Evolutionary conservation across 1,284 basidiomycete genomes (phyloP).

Genomic region (Bondarzewia mesenterica): DNA sequence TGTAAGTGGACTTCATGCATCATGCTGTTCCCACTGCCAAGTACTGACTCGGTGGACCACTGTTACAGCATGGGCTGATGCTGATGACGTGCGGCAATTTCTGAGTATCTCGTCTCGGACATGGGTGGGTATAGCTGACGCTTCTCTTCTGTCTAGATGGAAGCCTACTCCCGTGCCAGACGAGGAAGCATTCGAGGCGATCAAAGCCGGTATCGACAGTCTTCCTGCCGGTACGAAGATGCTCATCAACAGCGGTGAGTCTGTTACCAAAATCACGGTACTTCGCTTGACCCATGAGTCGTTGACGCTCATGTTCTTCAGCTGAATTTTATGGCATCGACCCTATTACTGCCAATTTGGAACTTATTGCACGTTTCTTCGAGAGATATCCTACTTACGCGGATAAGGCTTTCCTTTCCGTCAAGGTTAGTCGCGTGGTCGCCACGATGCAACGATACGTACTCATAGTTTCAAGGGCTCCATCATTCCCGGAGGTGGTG

Average conservation of each 20-base stretch:
- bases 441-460: background rate
- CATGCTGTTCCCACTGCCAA: background rate
- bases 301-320: constrained; percentile 5
- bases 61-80: constrained; percentile 42
- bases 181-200: constrained; percentile 48
- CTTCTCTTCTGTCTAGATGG: background rate
- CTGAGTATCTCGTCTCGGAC: no score
- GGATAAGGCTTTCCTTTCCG: constrained; percentile 40
- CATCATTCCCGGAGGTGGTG: constrained; percentile 6
- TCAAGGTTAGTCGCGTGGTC: constrained; percentile 21
- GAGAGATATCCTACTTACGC: constrained; percentile 44
- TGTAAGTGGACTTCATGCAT: background rate
- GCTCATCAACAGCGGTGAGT: constrained; percentile 38
- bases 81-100: constrained; percentile 36
- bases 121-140: no score
- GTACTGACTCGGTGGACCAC: background rate
- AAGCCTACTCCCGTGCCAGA: constrained; percentile 27
- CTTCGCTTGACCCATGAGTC: no score
- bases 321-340: constrained; percentile 36
- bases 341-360: constrained; percentile 29
- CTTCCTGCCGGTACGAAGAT: constrained; percentile 38
- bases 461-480: background rate
- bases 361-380: constrained; percentile 36
- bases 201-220: constrained; percentile 55
- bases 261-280: background rate